These are phyloP conservation scores for Pichia sp. DNA, from an alignment of 1,139 yeast species.

Conservation along the genomic window DNA sequence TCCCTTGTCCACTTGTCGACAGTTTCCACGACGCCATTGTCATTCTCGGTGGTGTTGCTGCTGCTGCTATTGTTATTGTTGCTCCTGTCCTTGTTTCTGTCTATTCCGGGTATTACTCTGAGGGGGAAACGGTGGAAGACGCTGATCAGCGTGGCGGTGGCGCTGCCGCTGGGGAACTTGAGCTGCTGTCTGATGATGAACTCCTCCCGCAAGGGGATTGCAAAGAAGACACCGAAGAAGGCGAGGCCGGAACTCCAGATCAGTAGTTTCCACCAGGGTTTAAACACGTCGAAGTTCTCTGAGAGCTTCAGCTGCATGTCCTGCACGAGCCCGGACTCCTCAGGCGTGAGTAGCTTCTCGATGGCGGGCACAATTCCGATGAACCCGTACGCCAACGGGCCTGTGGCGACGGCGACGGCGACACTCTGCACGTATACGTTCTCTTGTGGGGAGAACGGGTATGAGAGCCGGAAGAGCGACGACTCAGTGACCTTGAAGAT, in stretches of 20 bases:
- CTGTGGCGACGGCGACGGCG: slow-evolving; percentile 96
- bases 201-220: slow-evolving; percentile 80
- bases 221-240: slow-evolving; percentile 92
- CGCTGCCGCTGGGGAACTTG: slow-evolving; percentile 93
- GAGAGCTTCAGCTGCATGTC: not conserved
- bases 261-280: slow-evolving; percentile 46
- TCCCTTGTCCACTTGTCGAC: not conserved
- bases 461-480: slow-evolving; percentile 41
- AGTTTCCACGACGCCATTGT: not conserved
- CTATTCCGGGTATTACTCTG: slow-evolving; percentile 35
- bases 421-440: slow-evolving; percentile 89
- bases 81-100: not conserved
- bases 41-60: no score
- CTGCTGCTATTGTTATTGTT: not conserved
- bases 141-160: slow-evolving; percentile 88
- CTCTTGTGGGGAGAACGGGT: slow-evolving; percentile 71
- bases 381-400: slow-evolving; percentile 90
- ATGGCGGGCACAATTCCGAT: slow-evolving; percentile 97
- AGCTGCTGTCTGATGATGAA: slow-evolving; percentile 80
- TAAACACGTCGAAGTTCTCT: slow-evolving; percentile 17
- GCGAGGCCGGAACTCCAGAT: slow-evolving; percentile 86
- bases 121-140: slow-evolving; percentile 73
- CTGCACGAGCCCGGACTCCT: slow-evolving; percentile 60
- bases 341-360: slow-evolving; percentile 74
- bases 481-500: slow-evolving; percentile 54